These are phyloP conservation scores for Phytophthora pini DNA, from an alignment of 352 stramenopile genomes.

Conservation along the genomic window DNA sequence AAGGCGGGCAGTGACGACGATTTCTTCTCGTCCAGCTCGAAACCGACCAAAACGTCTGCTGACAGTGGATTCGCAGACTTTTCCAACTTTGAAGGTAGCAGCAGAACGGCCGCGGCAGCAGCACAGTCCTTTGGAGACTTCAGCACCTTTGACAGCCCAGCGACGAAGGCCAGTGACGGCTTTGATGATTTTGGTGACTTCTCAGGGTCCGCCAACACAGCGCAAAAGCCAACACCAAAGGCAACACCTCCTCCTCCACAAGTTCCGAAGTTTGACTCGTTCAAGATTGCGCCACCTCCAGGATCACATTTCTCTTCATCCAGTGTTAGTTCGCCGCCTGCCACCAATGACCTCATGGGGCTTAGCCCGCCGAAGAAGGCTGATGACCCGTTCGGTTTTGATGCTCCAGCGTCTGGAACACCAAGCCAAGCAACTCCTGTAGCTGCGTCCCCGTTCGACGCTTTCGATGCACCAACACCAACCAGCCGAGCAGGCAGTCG, in stretches of 20 bases:
- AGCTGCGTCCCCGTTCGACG: slow-evolving; percentile 49
- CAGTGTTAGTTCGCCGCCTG: slow-evolving; percentile 23
- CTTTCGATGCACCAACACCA: slow-evolving; percentile 40
- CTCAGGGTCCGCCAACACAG: slow-evolving; percentile 27
- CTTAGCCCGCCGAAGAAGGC: slow-evolving; percentile 56
- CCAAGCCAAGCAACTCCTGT: slow-evolving; percentile 15
- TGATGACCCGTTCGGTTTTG: slow-evolving; percentile 65
- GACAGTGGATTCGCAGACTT: slow-evolving; percentile 77
- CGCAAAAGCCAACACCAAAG: slow-evolving; percentile 37
- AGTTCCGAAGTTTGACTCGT: slow-evolving; percentile 58
- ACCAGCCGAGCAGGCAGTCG: slow-evolving; percentile 24
- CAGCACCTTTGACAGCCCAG: slow-evolving; percentile 49
- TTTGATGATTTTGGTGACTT: slow-evolving; percentile 75
- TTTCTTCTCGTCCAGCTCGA: slow-evolving; percentile 53
- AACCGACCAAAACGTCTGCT: slow-evolving; percentile 31
- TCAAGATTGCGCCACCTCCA: slow-evolving; percentile 74
- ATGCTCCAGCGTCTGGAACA: slow-evolving; percentile 34
- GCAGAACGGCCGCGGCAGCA: slow-evolving; percentile 32
- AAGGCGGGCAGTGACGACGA: slow-evolving; percentile 42
- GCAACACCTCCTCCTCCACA: slow-evolving; percentile 28
- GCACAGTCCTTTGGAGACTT: slow-evolving; percentile 55
- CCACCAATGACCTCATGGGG: slow-evolving; percentile 70
- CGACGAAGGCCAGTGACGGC: slow-evolving; percentile 24
- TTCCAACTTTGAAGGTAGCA: slow-evolving; percentile 64
- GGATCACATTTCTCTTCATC: slow-evolving; percentile 52